A percentile compares a stretch with the other conserved stretches of the same genome.
phyloP scores from a whole-genome alignment of 225 moss, liverwort and hornwort genomes.

The Pleurozium schreberi region DNA sequence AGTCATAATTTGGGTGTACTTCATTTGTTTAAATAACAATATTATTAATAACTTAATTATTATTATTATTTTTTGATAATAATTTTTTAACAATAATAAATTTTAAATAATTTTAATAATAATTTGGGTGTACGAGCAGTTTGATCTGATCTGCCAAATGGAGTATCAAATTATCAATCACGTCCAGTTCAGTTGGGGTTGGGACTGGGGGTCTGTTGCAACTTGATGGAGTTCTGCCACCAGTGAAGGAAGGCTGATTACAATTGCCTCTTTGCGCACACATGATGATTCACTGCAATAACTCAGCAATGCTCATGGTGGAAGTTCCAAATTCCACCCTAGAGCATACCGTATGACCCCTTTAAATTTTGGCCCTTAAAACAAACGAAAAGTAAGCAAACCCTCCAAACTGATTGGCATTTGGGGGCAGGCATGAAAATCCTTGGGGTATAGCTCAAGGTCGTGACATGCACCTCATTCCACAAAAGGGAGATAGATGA shows the following conservation, averaged over 20 bases:
- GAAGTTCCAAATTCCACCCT: neutral
- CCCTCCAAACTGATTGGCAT: neutral
- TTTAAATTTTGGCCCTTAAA: too few species aligned
- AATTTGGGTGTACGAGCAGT: neutral
- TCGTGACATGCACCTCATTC: accelerated
- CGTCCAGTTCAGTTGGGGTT: neutral
- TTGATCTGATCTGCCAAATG: neutral
- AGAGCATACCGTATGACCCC: neutral
- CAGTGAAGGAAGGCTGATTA: neutral
- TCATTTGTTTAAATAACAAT: too few species aligned
- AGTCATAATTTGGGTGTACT: neutral
- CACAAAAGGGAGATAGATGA: accelerated
- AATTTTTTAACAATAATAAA: too few species aligned
- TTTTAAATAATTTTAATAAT: too few species aligned
- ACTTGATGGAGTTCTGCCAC: neutral
- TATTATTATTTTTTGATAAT: too few species aligned
- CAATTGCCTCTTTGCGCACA: neutral
- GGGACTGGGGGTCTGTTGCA: neutral
- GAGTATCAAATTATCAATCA: neutral
- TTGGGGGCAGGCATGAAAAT: too few species aligned
- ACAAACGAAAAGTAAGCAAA: neutral
- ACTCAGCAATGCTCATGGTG: too few species aligned
- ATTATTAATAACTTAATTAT: too few species aligned
- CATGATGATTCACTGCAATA: neutral
- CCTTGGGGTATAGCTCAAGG: accelerated